Percentiles rank a stretch among this genome's conserved stretches.
Evolutionary conservation across 2,329 filamentous ascomycete genomes (phyloP).

Genomic region (Thermoascus crustaceus): DNA sequence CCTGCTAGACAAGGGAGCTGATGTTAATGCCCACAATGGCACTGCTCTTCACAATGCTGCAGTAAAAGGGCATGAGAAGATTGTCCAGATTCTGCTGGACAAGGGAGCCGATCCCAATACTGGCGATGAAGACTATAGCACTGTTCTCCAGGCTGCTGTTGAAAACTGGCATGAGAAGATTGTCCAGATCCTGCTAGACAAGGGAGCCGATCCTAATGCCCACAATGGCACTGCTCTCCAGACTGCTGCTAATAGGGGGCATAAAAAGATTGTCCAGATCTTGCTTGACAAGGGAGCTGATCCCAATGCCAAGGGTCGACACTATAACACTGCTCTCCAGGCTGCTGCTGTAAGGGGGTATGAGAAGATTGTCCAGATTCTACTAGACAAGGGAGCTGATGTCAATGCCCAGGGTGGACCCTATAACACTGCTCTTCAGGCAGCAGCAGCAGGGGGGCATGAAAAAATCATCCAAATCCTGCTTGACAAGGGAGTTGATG

Average conservation of each 20-base stretch:
- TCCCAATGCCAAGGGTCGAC: background rate
- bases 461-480: constrained; percentile 2
- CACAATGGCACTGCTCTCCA: constrained; percentile 5
- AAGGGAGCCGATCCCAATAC: constrained; percentile 6
- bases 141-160: constrained; percentile 8
- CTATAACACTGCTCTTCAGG: constrained; percentile 6
- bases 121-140: constrained; percentile 1
- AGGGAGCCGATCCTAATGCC: constrained; percentile 6
- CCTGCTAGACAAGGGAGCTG: constrained; percentile 1
- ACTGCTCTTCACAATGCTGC: constrained; percentile 4
- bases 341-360: constrained; percentile 4
- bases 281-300: constrained; percentile 2
- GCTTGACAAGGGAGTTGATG: too few relatives aligned
- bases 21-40: background rate
- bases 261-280: constrained; percentile 3
- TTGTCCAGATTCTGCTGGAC: background rate
- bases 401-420: constrained; percentile 5
- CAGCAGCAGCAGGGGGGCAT: constrained; percentile 4
- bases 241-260: constrained; percentile 4
- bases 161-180: constrained; percentile 2
- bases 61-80: background rate
- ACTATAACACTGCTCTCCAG: background rate
- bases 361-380: background rate
- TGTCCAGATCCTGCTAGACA: constrained; percentile 2
- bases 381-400: constrained; percentile 1